A percentile compares a stretch with the other conserved stretches of the same genome.
These are phyloP conservation scores for Rhodotorula sp. DNA, from an alignment of 1,284 basidiomycete species.

Conservation along the genomic window DNA sequence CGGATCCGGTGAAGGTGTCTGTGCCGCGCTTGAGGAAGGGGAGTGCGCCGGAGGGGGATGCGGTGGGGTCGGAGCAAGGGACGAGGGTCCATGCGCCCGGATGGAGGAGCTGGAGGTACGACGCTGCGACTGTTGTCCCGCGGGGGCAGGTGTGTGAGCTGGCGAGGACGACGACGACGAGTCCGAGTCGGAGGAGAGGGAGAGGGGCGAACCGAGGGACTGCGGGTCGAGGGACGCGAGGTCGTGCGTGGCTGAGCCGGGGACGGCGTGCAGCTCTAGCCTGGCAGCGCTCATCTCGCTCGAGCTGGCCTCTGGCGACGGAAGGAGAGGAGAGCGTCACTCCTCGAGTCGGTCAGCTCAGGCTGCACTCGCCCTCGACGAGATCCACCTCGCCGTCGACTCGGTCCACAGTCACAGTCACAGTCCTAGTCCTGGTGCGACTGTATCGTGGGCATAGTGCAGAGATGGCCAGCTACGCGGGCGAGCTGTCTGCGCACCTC, in stretches of 20 bases:
- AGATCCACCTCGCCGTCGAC: not conserved
- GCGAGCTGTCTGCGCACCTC: conserved; percentile 16
- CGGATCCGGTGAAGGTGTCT: conserved; percentile 12
- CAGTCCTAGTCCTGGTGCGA: no score
- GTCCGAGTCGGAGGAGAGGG: not conserved
- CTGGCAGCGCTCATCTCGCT: not conserved
- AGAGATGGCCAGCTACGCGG: conserved; percentile 22
- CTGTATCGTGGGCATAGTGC: no score
- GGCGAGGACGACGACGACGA: no score
- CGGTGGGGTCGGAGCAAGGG: conserved; percentile 13
- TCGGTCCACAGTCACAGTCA: not conserved
- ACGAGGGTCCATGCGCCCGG: conserved; percentile 35
- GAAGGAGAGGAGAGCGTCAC: not conserved
- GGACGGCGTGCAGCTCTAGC: conserved; percentile 28
- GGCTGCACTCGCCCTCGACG: no score
- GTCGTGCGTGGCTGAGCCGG: conserved; percentile 30
- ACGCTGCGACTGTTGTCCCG: conserved; percentile 27
- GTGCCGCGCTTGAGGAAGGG: conserved; percentile 30
- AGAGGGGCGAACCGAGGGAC: conserved; percentile 20
- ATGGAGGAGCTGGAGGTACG: conserved; percentile 37
- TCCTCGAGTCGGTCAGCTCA: not conserved
- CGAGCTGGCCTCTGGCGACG: not conserved
- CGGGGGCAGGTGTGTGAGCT: not conserved
- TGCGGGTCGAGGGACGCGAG: conserved; percentile 35
- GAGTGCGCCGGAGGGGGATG: conserved; percentile 23